A percentile compares a stretch with the other conserved stretches of the same genome.
Evolutionary conservation across 192 early-diverging fungal genomes (phyloP).

Genomic region (Diversispora epigaea): DNA sequence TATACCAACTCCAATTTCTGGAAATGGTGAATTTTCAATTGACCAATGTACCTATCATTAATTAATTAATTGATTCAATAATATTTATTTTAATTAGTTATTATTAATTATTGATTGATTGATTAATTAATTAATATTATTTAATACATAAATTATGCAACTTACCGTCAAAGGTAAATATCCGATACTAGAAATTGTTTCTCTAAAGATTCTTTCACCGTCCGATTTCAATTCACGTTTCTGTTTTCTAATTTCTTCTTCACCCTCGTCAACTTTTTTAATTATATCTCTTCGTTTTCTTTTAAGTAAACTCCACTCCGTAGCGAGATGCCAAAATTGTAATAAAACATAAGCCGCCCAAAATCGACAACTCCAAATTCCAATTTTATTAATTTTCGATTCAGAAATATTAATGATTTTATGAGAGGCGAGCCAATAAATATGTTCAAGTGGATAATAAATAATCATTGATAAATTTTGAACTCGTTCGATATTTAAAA

Average conservation of each 20-base stretch:
- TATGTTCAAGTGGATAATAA: constrained; percentile 97
- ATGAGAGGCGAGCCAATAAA: constrained; percentile 91
- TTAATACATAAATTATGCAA: neutral
- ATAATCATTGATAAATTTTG: constrained; percentile 82
- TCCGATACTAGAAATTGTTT: constrained; percentile 84
- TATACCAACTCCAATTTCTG: constrained; percentile 87
- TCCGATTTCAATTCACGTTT: constrained; percentile 58
- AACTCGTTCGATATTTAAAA: constrained; percentile 73
- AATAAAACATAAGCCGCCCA: constrained; percentile 93
- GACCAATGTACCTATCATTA: constrained; percentile 81
- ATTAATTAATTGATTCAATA: constrained; percentile 18
- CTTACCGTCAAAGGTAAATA: constrained; percentile 82
- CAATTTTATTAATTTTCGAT: constrained; percentile 69
- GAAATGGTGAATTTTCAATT: constrained; percentile 79
- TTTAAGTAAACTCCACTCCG: constrained; percentile 63
- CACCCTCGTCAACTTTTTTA: constrained; percentile 59
- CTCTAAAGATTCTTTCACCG: constrained; percentile 63
- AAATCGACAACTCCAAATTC: constrained; percentile 94
- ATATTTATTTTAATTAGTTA: neutral
- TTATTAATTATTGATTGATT: neutral
- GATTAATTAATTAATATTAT: neutral
- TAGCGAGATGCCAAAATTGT: constrained; percentile 80
- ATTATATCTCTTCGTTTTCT: constrained; percentile 48
- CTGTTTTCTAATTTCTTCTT: constrained; percentile 52
- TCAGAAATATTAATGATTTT: constrained; percentile 76